A percentile compares a stretch with the other conserved stretches of the same genome.
Evolutionary conservation across 352 stramenopile species (phyloP).

Genomic region (Globisporangium cederbergense): DNA sequence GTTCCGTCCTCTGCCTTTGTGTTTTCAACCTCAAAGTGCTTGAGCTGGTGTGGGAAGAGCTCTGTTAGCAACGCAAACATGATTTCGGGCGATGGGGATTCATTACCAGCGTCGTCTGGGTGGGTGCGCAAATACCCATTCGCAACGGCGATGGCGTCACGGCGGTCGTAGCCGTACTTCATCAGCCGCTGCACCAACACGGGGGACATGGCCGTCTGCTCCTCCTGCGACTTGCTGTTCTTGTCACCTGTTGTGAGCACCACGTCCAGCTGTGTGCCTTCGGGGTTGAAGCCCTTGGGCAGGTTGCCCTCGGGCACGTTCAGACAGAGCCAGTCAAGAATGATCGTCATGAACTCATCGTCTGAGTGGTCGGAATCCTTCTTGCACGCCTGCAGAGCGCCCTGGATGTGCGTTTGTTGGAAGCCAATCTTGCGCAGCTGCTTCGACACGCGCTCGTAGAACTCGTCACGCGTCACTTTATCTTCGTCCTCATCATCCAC

Average conservation of each 20-base stretch:
- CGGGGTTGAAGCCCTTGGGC: constrained; percentile 82
- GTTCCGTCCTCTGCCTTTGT: background rate
- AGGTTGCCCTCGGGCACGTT: constrained; percentile 72
- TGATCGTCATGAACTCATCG: constrained; percentile 31
- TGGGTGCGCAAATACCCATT: constrained; percentile 35
- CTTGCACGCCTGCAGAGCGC: constrained; percentile 31
- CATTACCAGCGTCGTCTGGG: constrained; percentile 17
- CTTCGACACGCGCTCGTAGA: constrained; percentile 20
- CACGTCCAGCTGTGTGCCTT: constrained; percentile 89
- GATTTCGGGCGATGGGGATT: constrained; percentile 33
- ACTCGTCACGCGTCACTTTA: constrained; percentile 17
- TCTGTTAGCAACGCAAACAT: constrained; percentile 37
- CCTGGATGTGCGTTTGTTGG: constrained; percentile 37
- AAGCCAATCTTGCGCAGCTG: constrained; percentile 63
- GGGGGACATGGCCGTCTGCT: constrained; percentile 20
- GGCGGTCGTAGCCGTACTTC: constrained; percentile 75
- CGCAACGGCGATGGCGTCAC: constrained; percentile 43
- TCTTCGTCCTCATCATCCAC: constrained; percentile 17
- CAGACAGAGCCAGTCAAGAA: constrained; percentile 83
- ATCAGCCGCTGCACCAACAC: constrained; percentile 71
- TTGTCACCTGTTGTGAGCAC: constrained; percentile 26
- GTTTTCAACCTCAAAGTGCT: constrained; percentile 29
- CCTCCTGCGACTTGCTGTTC: constrained; percentile 7
- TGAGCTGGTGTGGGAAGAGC: constrained; percentile 44
- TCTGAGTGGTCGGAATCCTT: constrained; percentile 25